Base-by-base conservation (phyloP, 306 rosid genomes). In the Ormosia semicastrata region DNA sequence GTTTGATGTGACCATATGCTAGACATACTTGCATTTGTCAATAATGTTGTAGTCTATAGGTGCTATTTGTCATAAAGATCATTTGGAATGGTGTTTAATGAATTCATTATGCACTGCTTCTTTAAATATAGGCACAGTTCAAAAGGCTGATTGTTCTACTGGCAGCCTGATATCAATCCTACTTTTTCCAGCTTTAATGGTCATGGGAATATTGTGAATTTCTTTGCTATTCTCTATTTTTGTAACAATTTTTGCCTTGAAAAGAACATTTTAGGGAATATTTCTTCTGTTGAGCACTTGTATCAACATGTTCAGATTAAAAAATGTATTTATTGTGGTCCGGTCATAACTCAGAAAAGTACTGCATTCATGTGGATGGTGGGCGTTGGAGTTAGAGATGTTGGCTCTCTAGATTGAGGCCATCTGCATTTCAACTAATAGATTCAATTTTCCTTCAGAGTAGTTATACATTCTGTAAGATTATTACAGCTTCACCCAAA, bases 1-100 rank as follows among this genome's bases (percentile, higher is more conserved):
- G 17, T 69, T 73, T 70, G 65, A 69, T 63, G 68, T 40, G 78
- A 71, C 76, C 47, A 47, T 59, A 17, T 59, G 60, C n/a, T 40
- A 29, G 53, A 32, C 41, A 43, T 67, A 67, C 69, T 67, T 73
- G 75, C 40, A 50, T 47, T 57, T 67, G 24, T 81, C 72, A 44
- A 71, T 76, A 13, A 53, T 44, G 65, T 69, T 33, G 59, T 79
- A n/a, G 7, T 76, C 32, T 14, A 4, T 52, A 54, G 65, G 9
- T 81, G 72, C 64, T 65, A 32, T 81, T n/a, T n/a, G n/a, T n/a
- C n/a, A n/a, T n/a, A n/a, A n/a, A n/a, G n/a, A n/a, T n/a, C n/a
- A n/a, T n/a, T 77, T 72, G 18, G 46, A n/a, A 17, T 52, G 10
- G 65, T 60, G 18, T 57, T 59, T 36, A 56, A n/a, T 66, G 29